These are phyloP conservation scores for Dunaliella sp. DNA, from an alignment of 139 green algal species.

Conservation along the genomic window DNA sequence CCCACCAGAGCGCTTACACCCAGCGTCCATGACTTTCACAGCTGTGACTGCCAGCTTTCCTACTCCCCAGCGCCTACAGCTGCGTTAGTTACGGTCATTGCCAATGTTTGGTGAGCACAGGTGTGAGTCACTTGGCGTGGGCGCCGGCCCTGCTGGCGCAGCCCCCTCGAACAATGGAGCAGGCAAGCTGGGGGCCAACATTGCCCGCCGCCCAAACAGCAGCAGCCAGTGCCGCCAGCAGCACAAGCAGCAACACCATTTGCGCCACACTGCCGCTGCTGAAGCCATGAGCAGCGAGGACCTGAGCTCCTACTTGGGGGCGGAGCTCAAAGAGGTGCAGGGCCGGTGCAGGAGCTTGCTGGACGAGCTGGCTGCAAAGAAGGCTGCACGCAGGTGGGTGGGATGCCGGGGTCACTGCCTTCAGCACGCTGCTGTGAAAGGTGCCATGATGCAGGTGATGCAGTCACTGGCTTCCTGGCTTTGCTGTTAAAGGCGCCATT, in stretches of 20 bases:
- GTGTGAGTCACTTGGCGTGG: not conserved
- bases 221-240: not conserved
- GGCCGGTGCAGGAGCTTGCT: not conserved
- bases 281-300: not conserved
- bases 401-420: too few relatives aligned
- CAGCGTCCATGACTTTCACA: too few relatives aligned
- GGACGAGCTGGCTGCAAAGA: not conserved
- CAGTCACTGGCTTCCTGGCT: too few relatives aligned
- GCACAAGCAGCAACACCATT: not conserved
- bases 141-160: not conserved
- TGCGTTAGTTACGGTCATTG: too few relatives aligned
- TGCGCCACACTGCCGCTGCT: not conserved
- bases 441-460: too few relatives aligned
- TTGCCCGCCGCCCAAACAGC: not conserved
- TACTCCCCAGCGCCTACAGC: too few relatives aligned
- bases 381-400: not conserved
- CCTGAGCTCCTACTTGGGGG: not conserved
- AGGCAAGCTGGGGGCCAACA: not conserved
- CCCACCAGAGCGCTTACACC: too few relatives aligned
- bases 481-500: too few relatives aligned
- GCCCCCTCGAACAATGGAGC: not conserved
- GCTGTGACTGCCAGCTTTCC: too few relatives aligned
- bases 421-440: too few relatives aligned
- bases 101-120: too few relatives aligned
- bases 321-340: not conserved